phyloP scores from a whole-genome alignment of 1,284 basidiomycete genomes.

The Rhodotorula sp. region DNA sequence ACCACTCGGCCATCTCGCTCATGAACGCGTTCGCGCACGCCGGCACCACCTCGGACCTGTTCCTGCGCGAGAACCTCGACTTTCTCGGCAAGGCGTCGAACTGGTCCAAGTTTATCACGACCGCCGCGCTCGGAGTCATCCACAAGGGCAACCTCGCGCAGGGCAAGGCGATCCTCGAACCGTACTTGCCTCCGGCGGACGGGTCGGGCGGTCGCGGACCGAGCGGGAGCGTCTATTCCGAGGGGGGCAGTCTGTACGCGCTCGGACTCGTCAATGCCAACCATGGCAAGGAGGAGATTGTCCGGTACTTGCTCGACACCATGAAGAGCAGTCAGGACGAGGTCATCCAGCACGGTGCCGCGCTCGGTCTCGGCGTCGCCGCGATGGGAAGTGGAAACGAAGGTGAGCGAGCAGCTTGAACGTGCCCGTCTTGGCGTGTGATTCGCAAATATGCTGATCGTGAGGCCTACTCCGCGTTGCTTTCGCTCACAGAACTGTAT shows the following conservation, averaged over 20 bases:
- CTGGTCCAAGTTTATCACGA: slow-evolving; percentile 96
- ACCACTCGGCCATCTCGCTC: slow-evolving; percentile 89
- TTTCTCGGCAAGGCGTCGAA: slow-evolving; percentile 91
- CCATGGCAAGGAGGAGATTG: slow-evolving; percentile 59
- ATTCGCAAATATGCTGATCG: no score
- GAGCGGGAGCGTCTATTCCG: slow-evolving; percentile 66
- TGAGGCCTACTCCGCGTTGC: no score
- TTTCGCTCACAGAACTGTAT: slow-evolving; percentile 64
- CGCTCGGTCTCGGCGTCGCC: slow-evolving; percentile 85
- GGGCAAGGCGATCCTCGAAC: slow-evolving; percentile 86
- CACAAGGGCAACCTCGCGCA: slow-evolving; percentile 93
- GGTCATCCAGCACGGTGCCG: slow-evolving; percentile 91
- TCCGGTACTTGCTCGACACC: slow-evolving; percentile 71
- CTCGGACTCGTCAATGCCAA: slow-evolving; percentile 88
- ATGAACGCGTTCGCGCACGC: slow-evolving; percentile 96
- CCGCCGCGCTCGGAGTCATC: slow-evolving; percentile 90
- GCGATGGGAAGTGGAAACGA: slow-evolving; percentile 85
- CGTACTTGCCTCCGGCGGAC: slow-evolving; percentile 74
- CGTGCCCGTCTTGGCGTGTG: slow-evolving; percentile 25
- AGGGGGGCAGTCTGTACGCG: slow-evolving; percentile 89
- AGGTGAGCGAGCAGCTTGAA: slow-evolving; percentile 43
- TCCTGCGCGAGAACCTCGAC: slow-evolving; percentile 89
- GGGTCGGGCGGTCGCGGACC: slow-evolving; percentile 50
- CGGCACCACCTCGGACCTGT: slow-evolving; percentile 87
- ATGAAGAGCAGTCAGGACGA: slow-evolving; percentile 66